Evolutionary conservation across 164 flowering plant species (phyloP).

Genomic region (Umbilicus rupestris): DNA sequence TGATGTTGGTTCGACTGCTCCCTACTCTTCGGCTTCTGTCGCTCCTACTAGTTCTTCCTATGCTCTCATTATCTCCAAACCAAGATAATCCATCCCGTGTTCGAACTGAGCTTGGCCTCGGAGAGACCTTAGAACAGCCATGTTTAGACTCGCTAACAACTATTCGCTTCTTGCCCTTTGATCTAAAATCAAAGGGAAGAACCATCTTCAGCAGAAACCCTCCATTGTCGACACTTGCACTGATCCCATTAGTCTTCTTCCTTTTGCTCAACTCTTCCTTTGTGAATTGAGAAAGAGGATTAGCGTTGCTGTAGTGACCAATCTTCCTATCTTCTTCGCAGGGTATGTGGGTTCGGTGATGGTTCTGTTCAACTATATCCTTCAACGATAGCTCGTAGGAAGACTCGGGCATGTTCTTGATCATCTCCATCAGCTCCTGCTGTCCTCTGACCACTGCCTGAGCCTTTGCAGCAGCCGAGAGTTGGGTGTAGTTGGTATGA

Average conservation of each 20-base stretch:
- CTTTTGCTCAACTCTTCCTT: slow-evolving; percentile 2
- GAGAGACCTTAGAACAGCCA: slow-evolving; percentile 15
- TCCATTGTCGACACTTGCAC: slow-evolving; percentile 18
- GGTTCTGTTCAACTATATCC: slow-evolving; percentile 29
- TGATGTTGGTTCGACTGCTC: slow-evolving; percentile 20
- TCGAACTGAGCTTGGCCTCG: slow-evolving; percentile 31
- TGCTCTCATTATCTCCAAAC: slow-evolving; percentile 16
- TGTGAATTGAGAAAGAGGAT: not conserved
- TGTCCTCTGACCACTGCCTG: slow-evolving; percentile 37
- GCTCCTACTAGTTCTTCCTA: slow-evolving; percentile 8
- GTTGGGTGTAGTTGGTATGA: slow-evolving; percentile 11
- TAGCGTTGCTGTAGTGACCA: not conserved
- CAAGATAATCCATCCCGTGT: slow-evolving; percentile 16
- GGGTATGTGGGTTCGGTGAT: not conserved
- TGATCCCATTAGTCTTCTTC: not conserved
- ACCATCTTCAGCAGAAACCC: slow-evolving; percentile 28
- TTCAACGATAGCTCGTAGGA: slow-evolving; percentile 35
- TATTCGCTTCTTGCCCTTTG: slow-evolving; percentile 17
- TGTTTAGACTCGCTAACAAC: not conserved
- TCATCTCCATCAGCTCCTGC: slow-evolving; percentile 43
- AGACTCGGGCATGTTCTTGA: slow-evolving; percentile 32
- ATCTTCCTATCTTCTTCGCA: not conserved
- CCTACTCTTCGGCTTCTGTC: slow-evolving; percentile 20
- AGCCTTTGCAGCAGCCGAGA: slow-evolving; percentile 24
- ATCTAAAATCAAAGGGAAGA: slow-evolving; percentile 22